A percentile compares a stretch with the other conserved stretches of the same genome.
Evolutionary conservation across 2,329 filamentous ascomycete genomes (phyloP).

Genomic region (Fusarium sp.): DNA sequence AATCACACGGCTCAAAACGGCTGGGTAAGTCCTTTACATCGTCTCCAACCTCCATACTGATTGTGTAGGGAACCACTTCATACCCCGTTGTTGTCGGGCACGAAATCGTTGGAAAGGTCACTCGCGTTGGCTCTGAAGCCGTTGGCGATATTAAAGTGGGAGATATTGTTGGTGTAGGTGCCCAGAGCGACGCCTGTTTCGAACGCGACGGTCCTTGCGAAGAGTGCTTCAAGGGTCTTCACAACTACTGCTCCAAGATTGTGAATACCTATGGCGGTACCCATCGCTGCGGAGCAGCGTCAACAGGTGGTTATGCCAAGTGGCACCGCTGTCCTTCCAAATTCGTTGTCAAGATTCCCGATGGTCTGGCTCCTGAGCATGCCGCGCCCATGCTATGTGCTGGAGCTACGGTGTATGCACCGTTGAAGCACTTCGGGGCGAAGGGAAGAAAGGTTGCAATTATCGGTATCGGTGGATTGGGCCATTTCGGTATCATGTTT

Average conservation of each 20-base stretch:
- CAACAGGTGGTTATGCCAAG: constrained; percentile 68
- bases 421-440: constrained; percentile 64
- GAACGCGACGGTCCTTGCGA: constrained; percentile 51
- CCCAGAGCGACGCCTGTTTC: constrained; percentile 72
- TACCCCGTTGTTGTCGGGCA: constrained; percentile 69
- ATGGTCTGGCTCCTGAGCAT: constrained; percentile 67
- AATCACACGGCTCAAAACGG: constrained; percentile 68
- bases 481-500: constrained; percentile 74
- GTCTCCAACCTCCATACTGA: fast-evolving
- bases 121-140: constrained; percentile 63
- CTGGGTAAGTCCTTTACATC: constrained; percentile 50
- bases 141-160: constrained; percentile 65
- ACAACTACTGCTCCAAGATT: constrained; percentile 68
- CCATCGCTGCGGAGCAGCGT: constrained; percentile 28
- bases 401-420: constrained; percentile 81
- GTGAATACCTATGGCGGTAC: constrained; percentile 65
- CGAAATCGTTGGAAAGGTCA: constrained; percentile 73
- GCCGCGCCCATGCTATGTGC: constrained; percentile 86
- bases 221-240: constrained; percentile 70
- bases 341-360: constrained; percentile 75
- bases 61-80: constrained; percentile 24
- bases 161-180: constrained; percentile 75
- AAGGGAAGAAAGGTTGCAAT: constrained; percentile 73
- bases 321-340: constrained; percentile 41
- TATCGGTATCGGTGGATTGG: constrained; percentile 73